Evolutionary conservation across 140 eudicot species (phyloP).

Genomic region (Anethum foeniculum): DNA sequence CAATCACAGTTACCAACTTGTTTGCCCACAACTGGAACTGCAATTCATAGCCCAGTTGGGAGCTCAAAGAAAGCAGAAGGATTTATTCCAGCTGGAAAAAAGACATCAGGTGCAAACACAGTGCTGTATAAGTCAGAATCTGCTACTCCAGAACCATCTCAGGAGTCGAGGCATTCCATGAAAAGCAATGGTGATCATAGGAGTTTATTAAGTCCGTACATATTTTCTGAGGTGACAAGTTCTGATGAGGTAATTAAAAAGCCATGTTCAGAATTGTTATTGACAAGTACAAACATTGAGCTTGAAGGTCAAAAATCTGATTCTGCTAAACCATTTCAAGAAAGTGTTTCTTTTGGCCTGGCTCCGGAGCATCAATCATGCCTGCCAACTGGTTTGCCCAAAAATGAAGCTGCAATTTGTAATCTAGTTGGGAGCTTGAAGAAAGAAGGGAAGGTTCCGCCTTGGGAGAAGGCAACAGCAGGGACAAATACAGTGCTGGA

Average conservation of each 20-base stretch:
- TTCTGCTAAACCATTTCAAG: neutral
- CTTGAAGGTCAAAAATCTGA: neutral
- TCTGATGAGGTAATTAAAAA: neutral
- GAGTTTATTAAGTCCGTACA: slow-evolving; percentile 12
- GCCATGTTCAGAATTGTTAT: neutral
- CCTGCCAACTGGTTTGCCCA: slow-evolving; percentile 28
- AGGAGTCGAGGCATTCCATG: slow-evolving; percentile 17
- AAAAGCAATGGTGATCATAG: slow-evolving; percentile 9
- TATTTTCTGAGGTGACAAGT: slow-evolving; percentile 6
- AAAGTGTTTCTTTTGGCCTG: neutral
- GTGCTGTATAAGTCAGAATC: slow-evolving; percentile 18
- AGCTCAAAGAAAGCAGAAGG: slow-evolving; percentile 31
- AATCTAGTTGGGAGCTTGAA: slow-evolving; percentile 34
- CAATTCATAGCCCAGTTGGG: slow-evolving; percentile 19
- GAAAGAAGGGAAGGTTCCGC: slow-evolving; percentile 35
- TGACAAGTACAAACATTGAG: neutral
- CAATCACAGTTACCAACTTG: slow-evolving; percentile 28
- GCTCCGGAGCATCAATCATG: slow-evolving; percentile 20
- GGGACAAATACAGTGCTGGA: slow-evolving; percentile 21
- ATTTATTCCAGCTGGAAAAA: too few relatives aligned
- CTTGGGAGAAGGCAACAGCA: slow-evolving; percentile 20
- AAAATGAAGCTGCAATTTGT: slow-evolving; percentile 21
- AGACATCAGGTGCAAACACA: too few relatives aligned
- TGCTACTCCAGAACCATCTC: slow-evolving; percentile 13
- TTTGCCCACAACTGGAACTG: slow-evolving; percentile 30